A percentile compares a stretch with the other conserved stretches of the same genome.
Evolutionary conservation across 2,329 filamentous ascomycete genomes (phyloP).

Genomic region (Dothidotthia symphoricarpi): DNA sequence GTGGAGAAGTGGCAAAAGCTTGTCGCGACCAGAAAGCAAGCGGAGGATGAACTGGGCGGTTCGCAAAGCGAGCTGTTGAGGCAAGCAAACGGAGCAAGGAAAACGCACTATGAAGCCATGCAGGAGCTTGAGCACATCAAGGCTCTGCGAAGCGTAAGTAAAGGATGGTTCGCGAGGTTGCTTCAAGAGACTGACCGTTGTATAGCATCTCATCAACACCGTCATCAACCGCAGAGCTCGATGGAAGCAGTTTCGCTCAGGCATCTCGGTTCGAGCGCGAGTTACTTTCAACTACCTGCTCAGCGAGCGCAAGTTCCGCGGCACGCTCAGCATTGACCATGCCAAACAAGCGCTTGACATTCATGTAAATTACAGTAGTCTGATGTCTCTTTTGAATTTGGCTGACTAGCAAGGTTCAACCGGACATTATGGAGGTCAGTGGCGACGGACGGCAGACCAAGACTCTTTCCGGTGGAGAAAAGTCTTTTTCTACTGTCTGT

Average conservation of each 20-base stretch:
- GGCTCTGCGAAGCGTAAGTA: conserved; percentile 18
- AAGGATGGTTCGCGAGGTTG: not conserved
- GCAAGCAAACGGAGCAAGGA: conserved; percentile 32
- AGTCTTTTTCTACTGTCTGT: conserved; percentile 96
- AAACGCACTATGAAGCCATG: conserved; percentile 19
- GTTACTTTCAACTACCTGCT: conserved; percentile 86
- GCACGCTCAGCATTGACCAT: conserved; percentile 77
- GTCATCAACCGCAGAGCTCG: conserved; percentile 68
- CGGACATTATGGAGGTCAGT: conserved; percentile 66
- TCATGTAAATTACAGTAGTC: conserved; percentile 51
- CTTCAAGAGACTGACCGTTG: conserved; percentile 3
- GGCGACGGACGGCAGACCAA: conserved; percentile 77
- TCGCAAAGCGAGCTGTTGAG: conserved; percentile 32
- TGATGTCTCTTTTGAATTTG: not conserved
- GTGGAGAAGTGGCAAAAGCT: conserved; percentile 32
- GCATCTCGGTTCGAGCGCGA: conserved; percentile 82
- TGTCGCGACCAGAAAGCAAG: conserved; percentile 23
- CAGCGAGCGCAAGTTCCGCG: conserved; percentile 84
- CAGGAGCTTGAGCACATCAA: conserved; percentile 19
- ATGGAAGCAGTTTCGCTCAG: conserved; percentile 78
- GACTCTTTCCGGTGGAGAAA: conserved; percentile 92
- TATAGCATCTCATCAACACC: conserved; percentile 56
- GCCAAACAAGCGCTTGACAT: conserved; percentile 71
- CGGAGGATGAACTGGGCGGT: conserved; percentile 36
- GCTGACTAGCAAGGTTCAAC: conserved; percentile 53